These are phyloP conservation scores for Capsella bursapastoris DNA, from an alignment of 345 rosid genomes.

Conservation along the genomic window DNA sequence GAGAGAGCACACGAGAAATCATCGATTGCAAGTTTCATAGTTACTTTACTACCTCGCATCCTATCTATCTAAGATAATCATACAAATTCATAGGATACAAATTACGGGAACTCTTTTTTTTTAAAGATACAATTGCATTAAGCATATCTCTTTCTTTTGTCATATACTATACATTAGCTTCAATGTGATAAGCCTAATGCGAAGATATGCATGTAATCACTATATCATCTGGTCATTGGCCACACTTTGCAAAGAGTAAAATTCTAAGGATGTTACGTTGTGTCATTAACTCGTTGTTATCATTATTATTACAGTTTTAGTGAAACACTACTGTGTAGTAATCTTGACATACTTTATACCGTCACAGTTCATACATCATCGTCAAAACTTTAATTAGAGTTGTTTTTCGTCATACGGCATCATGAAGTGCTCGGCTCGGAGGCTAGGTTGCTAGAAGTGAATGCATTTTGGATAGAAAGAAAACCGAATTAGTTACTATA, in stretches of 20 bases:
- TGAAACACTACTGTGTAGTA: too few relatives aligned
- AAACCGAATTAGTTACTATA: background rate
- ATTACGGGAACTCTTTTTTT: background rate
- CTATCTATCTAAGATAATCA: background rate
- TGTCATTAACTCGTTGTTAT: too few relatives aligned
- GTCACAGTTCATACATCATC: background rate
- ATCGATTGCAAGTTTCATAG: slow-evolving; percentile 15
- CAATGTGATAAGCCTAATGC: too few relatives aligned
- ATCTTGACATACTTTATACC: background rate
- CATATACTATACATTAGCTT: too few relatives aligned
- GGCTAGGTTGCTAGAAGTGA: background rate
- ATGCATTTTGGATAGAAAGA: background rate
- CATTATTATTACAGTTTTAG: too few relatives aligned
- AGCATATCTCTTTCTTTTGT: background rate
- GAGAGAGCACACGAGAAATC: slow-evolving; percentile 20
- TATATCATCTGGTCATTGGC: too few relatives aligned
- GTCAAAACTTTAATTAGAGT: background rate
- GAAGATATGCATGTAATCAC: too few relatives aligned
- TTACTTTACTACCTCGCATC: background rate
- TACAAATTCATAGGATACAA: background rate
- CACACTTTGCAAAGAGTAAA: too few relatives aligned
- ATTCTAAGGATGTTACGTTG: too few relatives aligned
- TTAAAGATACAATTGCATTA: background rate
- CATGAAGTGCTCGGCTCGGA: background rate
- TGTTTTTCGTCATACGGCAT: background rate